Evolutionary conservation across 2,329 filamentous ascomycete species (phyloP), one percentile per base, ranked within the genome.

Genomic region (Verticillium nonalfalfae): DNA sequence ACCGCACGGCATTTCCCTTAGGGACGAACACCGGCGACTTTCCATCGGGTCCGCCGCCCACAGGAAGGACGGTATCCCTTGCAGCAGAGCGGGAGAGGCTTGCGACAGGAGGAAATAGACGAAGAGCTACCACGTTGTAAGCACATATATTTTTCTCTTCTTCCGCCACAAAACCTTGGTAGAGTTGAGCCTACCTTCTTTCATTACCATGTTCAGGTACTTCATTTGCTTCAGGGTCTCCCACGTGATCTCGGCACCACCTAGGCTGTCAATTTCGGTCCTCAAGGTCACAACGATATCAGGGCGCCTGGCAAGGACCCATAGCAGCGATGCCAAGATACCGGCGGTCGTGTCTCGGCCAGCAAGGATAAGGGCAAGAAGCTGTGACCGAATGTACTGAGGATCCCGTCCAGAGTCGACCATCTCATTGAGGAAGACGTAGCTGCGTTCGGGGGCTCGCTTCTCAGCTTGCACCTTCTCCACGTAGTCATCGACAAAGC

Each of bases 11-110:
- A 5, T 76, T 75, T 35, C 82, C 81, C 61, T 79, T 79, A 9
- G 70, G 71, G 5, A 85, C 74, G 62, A 81, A 79, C 13, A 86
- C 66, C 0, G 83, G 82, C 1, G 75, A 72, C 15, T 70, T 71
- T 40, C 38, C 38, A 39, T 39, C 38, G 15, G 38, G 13, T 6
- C 38, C 38, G 38, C 38, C 38, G 13, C 38, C 38, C 13, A 13
- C 13, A 39, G 38, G 38, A 7, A 39, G 38, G 15, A 39, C 38
- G 13, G 38, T 39, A 11, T 39, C 15, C 11, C 13, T 15, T 13
- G 38, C 15, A 7, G 38, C 38, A 15, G 13, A 39, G 15, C 38
- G 38, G 38, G 38, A 39, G 38, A 14, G 13, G 38, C 13, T 14
- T 5, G 38, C 6, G 7, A 39, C 38, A 39, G 38, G 38, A 14